Percentiles rank a stretch among this genome's conserved stretches.
These are phyloP conservation scores for Pisolithus microcarpus DNA, from an alignment of 768 basidiomycete genomes.

Conservation along the genomic window DNA sequence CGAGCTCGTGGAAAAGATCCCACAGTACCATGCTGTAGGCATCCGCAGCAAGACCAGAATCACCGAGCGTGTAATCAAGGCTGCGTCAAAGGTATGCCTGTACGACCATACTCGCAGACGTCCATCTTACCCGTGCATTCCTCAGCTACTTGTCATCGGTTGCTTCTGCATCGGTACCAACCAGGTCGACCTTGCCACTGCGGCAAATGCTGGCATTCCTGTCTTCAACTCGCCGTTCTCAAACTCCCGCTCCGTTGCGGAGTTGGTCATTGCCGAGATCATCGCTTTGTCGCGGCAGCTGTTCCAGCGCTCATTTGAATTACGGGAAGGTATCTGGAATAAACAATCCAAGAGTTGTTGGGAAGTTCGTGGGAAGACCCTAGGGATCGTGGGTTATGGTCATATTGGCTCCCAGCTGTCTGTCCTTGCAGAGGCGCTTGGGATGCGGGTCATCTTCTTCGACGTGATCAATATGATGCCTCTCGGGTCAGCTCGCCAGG, in stretches of 20 bases:
- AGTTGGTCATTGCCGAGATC: slow-evolving; percentile 92
- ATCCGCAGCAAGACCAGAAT: slow-evolving; percentile 98
- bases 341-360: slow-evolving; percentile 98
- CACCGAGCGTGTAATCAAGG: slow-evolving; percentile 81
- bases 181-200: slow-evolving; percentile 86
- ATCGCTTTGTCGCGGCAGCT: slow-evolving; percentile 92
- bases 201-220: slow-evolving; percentile 83
- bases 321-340: slow-evolving; percentile 92
- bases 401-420: slow-evolving; percentile 98
- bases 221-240: slow-evolving; percentile 99
- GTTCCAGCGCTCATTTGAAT: slow-evolving; percentile 80
- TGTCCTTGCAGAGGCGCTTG: slow-evolving; percentile 93
- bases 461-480: slow-evolving; percentile 98
- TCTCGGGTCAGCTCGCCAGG: slow-evolving; percentile 86
- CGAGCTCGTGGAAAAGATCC: slow-evolving; percentile 80
- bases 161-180: slow-evolving; percentile 99
- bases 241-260: slow-evolving; percentile 97
- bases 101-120: neutral
- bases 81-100: slow-evolving; percentile 67
- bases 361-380: slow-evolving; percentile 96
- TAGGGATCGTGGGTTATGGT: slow-evolving; percentile 97
- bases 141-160: slow-evolving; percentile 87
- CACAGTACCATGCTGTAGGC: slow-evolving; percentile 86
- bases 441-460: slow-evolving; percentile 91
- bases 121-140: neutral